These are phyloP conservation scores for Candida ovalis DNA, from an alignment of 805 yeast species.

Conservation along the genomic window DNA sequence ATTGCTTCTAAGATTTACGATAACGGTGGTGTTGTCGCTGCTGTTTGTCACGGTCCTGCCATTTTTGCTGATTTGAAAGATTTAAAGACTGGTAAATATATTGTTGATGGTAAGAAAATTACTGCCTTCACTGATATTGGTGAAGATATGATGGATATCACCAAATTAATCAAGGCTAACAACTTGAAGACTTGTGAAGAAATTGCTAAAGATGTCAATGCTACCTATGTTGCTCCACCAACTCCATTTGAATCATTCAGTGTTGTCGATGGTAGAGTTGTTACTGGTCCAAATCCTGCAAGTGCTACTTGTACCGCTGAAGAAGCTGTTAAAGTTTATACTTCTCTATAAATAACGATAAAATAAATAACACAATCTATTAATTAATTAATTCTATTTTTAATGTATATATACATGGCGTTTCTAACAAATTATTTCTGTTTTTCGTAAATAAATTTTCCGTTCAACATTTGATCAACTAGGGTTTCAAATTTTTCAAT, in stretches of 20 bases:
- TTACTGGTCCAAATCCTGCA: constrained; percentile 62
- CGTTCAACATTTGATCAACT: constrained; percentile 33
- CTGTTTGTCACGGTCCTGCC: constrained; percentile 70
- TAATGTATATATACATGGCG: background rate
- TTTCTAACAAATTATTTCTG: constrained; percentile 6
- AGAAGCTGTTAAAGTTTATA: constrained; percentile 5
- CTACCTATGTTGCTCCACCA: constrained; percentile 41
- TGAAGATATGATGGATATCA: constrained; percentile 35
- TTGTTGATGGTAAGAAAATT: constrained; percentile 49
- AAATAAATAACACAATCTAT: background rate
- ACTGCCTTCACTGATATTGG: constrained; percentile 63
- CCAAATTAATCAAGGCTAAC: constrained; percentile 24
- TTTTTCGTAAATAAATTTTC: constrained; percentile 27
- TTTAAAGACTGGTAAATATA: constrained; percentile 35
- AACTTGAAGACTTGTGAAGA: constrained; percentile 36
- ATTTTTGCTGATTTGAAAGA: constrained; percentile 49
- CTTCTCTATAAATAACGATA: background rate
- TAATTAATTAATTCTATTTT: background rate
- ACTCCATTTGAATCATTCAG: constrained; percentile 50
- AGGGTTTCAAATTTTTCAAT: constrained; percentile 37
- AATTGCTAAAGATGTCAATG: constrained; percentile 38
- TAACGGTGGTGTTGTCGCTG: constrained; percentile 53
- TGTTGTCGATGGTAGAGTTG: constrained; percentile 52
- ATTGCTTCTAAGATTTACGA: constrained; percentile 45
- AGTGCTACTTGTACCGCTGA: constrained; percentile 8